These are phyloP conservation scores for Pleurotus sapidus DNA, from an alignment of 768 basidiomycete species.

Conservation along the genomic window DNA sequence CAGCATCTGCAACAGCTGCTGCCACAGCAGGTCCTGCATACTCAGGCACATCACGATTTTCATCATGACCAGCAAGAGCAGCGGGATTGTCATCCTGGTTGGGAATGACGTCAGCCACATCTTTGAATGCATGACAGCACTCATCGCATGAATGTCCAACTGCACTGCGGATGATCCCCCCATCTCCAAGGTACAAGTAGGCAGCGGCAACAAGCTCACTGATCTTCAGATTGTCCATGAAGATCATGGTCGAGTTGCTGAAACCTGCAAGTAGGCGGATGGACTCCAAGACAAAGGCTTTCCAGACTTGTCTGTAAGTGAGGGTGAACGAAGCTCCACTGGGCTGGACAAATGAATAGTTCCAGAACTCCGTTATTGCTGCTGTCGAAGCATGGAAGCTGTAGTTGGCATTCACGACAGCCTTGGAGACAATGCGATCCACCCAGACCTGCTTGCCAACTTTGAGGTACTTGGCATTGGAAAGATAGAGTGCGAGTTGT, in stretches of 20 bases:
- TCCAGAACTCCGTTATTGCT: slow-evolving; percentile 15
- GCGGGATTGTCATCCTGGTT: background rate
- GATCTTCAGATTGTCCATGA: slow-evolving; percentile 7
- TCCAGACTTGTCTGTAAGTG: slow-evolving; percentile 14
- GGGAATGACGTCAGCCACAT: slow-evolving; percentile 3
- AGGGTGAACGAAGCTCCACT: background rate
- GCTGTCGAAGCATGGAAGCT: slow-evolving; percentile 17
- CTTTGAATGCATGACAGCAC: slow-evolving; percentile 10
- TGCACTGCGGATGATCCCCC: slow-evolving; percentile 8
- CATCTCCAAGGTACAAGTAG: slow-evolving; percentile 3
- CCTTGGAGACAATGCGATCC: slow-evolving; percentile 12
- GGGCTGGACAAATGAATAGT: slow-evolving; percentile 6
- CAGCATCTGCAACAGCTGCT: background rate
- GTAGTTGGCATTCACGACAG: slow-evolving; percentile 15
- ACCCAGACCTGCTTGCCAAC: slow-evolving; percentile 12
- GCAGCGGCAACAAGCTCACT: slow-evolving; percentile 7
- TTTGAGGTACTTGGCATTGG: slow-evolving; percentile 13
- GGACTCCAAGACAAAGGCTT: slow-evolving; percentile 19
- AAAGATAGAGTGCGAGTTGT: slow-evolving; percentile 3
- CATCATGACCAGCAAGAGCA: slow-evolving; percentile 7
- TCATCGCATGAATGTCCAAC: slow-evolving; percentile 8
- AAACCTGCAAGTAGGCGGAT: slow-evolving; percentile 12
- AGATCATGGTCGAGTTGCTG: background rate
- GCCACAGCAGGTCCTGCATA: background rate
- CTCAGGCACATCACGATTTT: slow-evolving; percentile 2